Evolutionary conservation across 1,139 yeast genomes (phyloP).

Genomic region (Saccharomyces hybrid): DNA sequence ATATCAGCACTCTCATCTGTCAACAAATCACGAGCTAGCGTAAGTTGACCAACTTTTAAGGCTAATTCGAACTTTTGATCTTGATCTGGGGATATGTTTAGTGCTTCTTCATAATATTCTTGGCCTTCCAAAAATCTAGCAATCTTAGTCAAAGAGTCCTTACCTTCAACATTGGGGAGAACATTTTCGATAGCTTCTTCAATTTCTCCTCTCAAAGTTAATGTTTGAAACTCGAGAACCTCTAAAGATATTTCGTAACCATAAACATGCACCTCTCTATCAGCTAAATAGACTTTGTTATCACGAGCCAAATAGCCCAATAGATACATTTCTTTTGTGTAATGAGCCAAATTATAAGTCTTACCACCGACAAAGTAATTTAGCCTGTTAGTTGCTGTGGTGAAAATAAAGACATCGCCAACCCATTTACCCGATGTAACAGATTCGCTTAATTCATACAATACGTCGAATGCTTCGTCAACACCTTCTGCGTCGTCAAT

Average conservation of each 20-base stretch:
- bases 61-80: conserved; percentile 87
- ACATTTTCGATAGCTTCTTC: conserved; percentile 61
- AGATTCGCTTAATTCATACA: conserved; percentile 72
- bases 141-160: conserved; percentile 69
- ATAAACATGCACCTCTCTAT: conserved; percentile 76
- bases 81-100: conserved; percentile 69
- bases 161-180: conserved; percentile 52
- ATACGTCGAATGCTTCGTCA: conserved; percentile 76
- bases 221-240: conserved; percentile 89
- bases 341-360: conserved; percentile 85
- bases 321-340: conserved; percentile 78
- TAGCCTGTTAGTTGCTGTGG: conserved; percentile 77
- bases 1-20: conserved; percentile 45
- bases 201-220: conserved; percentile 88
- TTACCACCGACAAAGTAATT: conserved; percentile 94
- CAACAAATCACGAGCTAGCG: conserved; percentile 69
- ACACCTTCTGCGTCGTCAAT: conserved; percentile 80
- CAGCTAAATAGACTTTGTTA: conserved; percentile 80
- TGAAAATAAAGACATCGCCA: conserved; percentile 92
- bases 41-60: conserved; percentile 56
- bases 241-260: conserved; percentile 77
- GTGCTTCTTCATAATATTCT: conserved; percentile 77
- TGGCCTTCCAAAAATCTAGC: conserved; percentile 92
- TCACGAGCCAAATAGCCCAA: conserved; percentile 88
- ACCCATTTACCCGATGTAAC: conserved; percentile 90